phyloP scores from a whole-genome alignment of 192 early-diverging fungal genomes.

The Coemansia biformis region DNA sequence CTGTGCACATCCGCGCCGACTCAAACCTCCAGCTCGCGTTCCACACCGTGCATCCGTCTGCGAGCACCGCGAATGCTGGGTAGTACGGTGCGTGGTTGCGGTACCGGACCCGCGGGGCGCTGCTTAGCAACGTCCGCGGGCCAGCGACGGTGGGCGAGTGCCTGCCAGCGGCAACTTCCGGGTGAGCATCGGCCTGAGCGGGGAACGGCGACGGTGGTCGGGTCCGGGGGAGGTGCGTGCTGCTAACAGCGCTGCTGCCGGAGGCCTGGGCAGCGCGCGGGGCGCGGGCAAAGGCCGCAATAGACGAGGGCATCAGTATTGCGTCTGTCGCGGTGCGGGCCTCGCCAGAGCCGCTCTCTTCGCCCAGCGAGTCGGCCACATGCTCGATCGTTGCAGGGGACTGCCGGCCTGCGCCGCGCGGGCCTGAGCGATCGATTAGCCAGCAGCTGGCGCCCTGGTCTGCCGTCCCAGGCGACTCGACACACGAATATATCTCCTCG shows the following conservation, averaged over 20 bases:
- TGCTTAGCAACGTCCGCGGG: neutral
- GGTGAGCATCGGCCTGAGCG: too few relatives aligned
- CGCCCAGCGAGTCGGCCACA: too few relatives aligned
- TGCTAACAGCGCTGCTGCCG: conserved; percentile 5
- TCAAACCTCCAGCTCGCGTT: conserved; percentile 44
- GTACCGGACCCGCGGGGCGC: conserved; percentile 5
- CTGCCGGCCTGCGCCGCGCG: conserved; percentile 11
- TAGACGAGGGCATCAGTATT: neutral
- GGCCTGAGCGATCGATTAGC: conserved; percentile 35
- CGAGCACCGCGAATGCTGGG: conserved; percentile 24
- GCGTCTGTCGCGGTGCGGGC: too few relatives aligned
- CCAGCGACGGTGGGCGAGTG: too few relatives aligned
- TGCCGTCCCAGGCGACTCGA: conserved; percentile 10
- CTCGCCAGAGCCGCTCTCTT: too few relatives aligned
- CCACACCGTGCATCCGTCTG: conserved; percentile 36
- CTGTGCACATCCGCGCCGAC: conserved; percentile 29
- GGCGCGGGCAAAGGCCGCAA: neutral
- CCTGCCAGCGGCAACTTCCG: too few relatives aligned
- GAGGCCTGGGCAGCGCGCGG: neutral
- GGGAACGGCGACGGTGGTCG: conserved; percentile 29
- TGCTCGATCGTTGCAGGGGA: neutral
- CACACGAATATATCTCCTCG: conserved; percentile 21
- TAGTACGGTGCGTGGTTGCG: conserved; percentile 27
- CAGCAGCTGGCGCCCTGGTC: conserved; percentile 12
- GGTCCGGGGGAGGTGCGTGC: neutral